Conservation (phyloP, 192 early-diverging fungal genomes). For the Irineochytrium annulatum region DNA sequence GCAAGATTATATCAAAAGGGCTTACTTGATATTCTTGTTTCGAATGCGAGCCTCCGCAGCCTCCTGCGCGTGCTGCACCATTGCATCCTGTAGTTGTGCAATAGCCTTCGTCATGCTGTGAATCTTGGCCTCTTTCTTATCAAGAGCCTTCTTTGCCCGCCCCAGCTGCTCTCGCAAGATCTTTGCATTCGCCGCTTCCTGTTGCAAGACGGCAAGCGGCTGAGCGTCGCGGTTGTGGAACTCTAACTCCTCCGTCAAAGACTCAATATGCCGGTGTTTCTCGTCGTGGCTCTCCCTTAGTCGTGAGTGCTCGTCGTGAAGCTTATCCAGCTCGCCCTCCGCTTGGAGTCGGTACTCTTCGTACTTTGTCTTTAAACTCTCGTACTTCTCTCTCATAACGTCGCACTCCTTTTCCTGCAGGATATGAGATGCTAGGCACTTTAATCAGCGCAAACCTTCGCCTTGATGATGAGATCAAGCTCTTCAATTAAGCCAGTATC, state of each 20-base stretch:
- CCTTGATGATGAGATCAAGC: too few species aligned
- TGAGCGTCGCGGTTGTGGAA: conserved; percentile 12
- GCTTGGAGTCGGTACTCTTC: background rate
- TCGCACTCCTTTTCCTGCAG: too few species aligned
- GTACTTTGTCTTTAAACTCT: background rate
- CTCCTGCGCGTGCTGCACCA: conserved; percentile 25
- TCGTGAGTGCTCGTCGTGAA: conserved; percentile 4
- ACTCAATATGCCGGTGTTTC: conserved; percentile 14
- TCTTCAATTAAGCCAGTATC: too few species aligned
- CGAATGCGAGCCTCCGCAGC: conserved; percentile 17
- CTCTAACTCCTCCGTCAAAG: conserved; percentile 11
- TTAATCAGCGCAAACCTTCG: too few species aligned
- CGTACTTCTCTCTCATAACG: background rate
- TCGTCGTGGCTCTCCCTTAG: conserved; percentile 10
- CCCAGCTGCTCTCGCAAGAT: conserved; percentile 14
- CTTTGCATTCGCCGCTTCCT: conserved; percentile 13
- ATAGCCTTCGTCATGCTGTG: conserved; percentile 28
- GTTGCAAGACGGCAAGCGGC: conserved; percentile 1
- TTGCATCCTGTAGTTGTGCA: conserved; percentile 19
- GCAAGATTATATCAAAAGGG: too few species aligned
- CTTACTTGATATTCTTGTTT: conserved; percentile 11
- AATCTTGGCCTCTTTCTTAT: conserved; percentile 23
- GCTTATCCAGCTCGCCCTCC: conserved; percentile 2
- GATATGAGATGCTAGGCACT: too few species aligned
- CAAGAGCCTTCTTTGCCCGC: conserved; percentile 19